Percentiles rank a stretch among this genome's conserved stretches.
phyloP scores from a whole-genome alignment of 768 basidiomycete genomes.

The Cytidiella melzeri region DNA sequence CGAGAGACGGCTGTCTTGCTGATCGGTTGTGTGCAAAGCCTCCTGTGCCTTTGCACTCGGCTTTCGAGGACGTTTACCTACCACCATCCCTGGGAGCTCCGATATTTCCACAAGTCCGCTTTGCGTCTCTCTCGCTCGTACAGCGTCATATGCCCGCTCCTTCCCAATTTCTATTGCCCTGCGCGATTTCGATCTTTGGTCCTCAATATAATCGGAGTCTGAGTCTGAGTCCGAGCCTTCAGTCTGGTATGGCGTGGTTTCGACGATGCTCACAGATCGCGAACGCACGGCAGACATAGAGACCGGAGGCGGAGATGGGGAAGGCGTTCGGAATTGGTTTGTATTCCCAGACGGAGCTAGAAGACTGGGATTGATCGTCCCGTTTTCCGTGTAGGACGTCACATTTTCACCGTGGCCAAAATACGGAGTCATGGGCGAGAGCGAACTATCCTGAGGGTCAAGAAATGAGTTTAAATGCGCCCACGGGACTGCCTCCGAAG shows the following conservation, averaged over 20 bases:
- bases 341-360: not conserved
- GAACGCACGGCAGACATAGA: not conserved
- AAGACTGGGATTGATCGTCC: slow-evolving; percentile 7
- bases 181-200: not conserved
- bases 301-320: not conserved
- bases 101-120: not conserved
- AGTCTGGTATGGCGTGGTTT: not conserved
- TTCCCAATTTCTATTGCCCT: not conserved
- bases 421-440: not conserved
- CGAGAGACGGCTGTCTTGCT: no score
- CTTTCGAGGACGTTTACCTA: not conserved
- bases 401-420: not conserved
- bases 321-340: not conserved
- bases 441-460: no score
- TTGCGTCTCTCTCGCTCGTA: not conserved
- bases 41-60: not conserved
- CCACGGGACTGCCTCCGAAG: not conserved
- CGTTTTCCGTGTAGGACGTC: not conserved
- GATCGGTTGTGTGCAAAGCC: no score
- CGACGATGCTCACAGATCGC: not conserved
- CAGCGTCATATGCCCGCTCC: not conserved
- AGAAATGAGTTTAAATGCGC: no score
- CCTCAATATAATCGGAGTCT: not conserved
- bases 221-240: not conserved
- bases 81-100: no score